A percentile compares a stretch with the other conserved stretches of the same genome.
phyloP scores from a whole-genome alignment of 2,329 filamentous ascomycete genomes.

The Amphichorda felina region DNA sequence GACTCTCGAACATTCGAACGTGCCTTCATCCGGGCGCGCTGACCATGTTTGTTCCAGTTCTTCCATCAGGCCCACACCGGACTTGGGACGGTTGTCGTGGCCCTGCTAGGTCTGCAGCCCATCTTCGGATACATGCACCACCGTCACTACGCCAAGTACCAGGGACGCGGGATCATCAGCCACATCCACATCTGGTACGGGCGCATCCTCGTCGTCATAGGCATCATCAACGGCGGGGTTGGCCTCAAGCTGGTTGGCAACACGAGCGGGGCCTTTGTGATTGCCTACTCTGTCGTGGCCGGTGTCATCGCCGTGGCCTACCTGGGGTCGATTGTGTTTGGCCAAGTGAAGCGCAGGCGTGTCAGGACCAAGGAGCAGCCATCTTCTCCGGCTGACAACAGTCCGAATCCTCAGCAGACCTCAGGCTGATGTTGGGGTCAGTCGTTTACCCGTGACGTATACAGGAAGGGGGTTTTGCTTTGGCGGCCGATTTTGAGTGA shows the following conservation, averaged over 20 bases:
- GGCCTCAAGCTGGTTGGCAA: slow-evolving; percentile 39
- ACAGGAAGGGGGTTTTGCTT: too few species aligned
- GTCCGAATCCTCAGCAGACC: background rate
- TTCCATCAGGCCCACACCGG: slow-evolving; percentile 40
- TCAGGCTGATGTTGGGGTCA: too few species aligned
- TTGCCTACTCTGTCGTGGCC: slow-evolving; percentile 44
- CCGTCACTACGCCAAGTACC: slow-evolving; percentile 32
- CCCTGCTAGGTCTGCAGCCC: slow-evolving; percentile 44
- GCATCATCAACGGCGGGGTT: slow-evolving; percentile 51
- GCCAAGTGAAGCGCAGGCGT: slow-evolving; percentile 3
- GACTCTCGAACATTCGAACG: slow-evolving; percentile 1
- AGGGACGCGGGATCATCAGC: slow-evolving; percentile 36
- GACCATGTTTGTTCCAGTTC: slow-evolving; percentile 25
- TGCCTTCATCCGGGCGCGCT: too few species aligned
- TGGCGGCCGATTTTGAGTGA: too few species aligned
- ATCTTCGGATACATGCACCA: slow-evolving; percentile 48
- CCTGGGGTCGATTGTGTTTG: slow-evolving; percentile 13
- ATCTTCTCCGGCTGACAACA: too few species aligned
- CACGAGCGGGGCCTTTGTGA: slow-evolving; percentile 22
- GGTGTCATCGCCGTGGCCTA: slow-evolving; percentile 36
- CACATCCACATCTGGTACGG: slow-evolving; percentile 53
- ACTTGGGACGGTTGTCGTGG: slow-evolving; percentile 42
- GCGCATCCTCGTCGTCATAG: slow-evolving; percentile 42
- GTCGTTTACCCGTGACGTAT: too few species aligned
- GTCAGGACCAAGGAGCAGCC: background rate